phyloP scores from a whole-genome alignment of 2,329 filamentous ascomycete species.

The Cytospora piceae region DNA sequence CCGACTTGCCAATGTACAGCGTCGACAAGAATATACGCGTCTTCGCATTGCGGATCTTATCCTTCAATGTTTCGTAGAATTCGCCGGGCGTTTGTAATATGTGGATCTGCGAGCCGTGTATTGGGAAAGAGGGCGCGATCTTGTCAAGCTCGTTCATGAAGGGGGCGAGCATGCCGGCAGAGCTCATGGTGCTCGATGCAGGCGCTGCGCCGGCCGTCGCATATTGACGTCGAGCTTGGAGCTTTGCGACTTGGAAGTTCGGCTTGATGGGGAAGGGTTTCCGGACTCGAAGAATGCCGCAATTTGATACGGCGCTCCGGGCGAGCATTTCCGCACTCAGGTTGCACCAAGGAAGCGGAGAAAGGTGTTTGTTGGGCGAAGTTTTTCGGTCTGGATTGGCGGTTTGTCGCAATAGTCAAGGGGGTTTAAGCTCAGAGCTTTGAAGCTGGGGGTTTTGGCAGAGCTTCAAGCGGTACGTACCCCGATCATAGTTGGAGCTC shows the following conservation, averaged over 20 bases:
- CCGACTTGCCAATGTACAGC: slow-evolving; percentile 91
- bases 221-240: slow-evolving; percentile 27
- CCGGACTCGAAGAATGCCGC: slow-evolving; percentile 24
- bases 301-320: slow-evolving; percentile 36
- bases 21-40: slow-evolving; percentile 90
- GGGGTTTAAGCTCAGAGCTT: neutral
- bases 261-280: slow-evolving; percentile 27
- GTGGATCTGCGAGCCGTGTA: slow-evolving; percentile 77
- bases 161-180: slow-evolving; percentile 52
- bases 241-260: slow-evolving; percentile 17
- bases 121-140: slow-evolving; percentile 87
- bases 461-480: slow-evolving; percentile 29
- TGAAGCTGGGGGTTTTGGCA: slow-evolving; percentile 29
- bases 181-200: slow-evolving; percentile 33
- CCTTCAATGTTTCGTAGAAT: slow-evolving; percentile 90
- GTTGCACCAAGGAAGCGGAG: too few species aligned
- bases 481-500: slow-evolving; percentile 27
- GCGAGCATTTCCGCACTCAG: slow-evolving; percentile 39
- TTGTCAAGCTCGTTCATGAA: slow-evolving; percentile 77
- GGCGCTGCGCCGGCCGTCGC: slow-evolving; percentile 27
- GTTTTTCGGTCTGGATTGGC: neutral
- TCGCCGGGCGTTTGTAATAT: slow-evolving; percentile 81
- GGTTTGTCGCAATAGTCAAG: neutral
- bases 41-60: slow-evolving; percentile 80
- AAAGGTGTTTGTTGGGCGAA: neutral